Base-by-base conservation (phyloP, 495 filamentous ascomycete genomes). In the Pseudoneurospora amorphoporcata region DNA sequence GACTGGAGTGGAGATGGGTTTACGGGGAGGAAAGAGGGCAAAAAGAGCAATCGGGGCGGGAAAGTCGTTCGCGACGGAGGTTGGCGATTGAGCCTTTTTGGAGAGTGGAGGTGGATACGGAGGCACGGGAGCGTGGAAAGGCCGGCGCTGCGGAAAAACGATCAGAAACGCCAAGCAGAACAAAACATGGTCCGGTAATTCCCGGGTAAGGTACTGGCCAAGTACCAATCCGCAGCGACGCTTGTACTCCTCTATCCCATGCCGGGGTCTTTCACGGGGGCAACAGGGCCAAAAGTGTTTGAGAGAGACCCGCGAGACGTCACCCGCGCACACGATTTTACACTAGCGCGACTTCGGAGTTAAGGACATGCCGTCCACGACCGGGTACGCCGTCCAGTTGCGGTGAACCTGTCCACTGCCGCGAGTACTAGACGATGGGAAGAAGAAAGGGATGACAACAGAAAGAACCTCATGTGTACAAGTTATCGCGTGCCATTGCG, bases 1-100 rank as follows among this genome's bases (percentile, higher is more conserved):
- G 72, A 80, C 68, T 73, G 80, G 80, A 78, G 76, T 78, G 79
- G 79, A 78, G 81, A 76, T 58, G 47, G 73, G 72, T 75, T 75
- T 72, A 78, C 69, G 73, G 71, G 61, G 70, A 47, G 74, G 68
- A 43, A 73, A 68, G 61, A 72, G 73, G 74, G 53, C 68, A 71
- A 77, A 72, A 73, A 79, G 79, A 72, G 58, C 71, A 29, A 68
- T 37, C 69, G 72, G 40, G 53, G 53, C 53, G 71, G 72, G 65
- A 72, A 70, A 74, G 72, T 78, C 72, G 78, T 79, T 74, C 77
- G 75, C 74, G 73, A 65, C 42, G 43, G 74, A 73, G 42, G 76
- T 70, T 72, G 73, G 69, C 68, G 73, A 72, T 65, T 79, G 79
- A 78, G 79, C 76, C 75, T 76, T 79, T 80, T 80, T 76, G 75